Evolutionary conservation across 1,284 basidiomycete species (phyloP).

Genomic region (Mycosarcoma maydis): DNA sequence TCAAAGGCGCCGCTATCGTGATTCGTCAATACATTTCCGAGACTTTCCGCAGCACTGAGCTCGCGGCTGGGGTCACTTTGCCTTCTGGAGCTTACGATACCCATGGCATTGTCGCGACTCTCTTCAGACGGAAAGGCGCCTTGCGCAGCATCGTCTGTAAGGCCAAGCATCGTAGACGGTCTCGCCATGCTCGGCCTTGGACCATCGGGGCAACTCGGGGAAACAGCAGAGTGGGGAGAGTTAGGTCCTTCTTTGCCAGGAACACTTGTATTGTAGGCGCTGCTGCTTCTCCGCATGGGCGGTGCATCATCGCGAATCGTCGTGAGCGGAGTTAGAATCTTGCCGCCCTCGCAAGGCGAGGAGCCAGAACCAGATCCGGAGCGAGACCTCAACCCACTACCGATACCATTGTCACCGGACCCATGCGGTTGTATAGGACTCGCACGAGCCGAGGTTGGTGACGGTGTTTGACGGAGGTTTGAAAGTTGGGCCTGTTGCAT

Average conservation of each 20-base stretch:
- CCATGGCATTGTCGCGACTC: constrained; percentile 39
- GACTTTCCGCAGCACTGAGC: constrained; percentile 35
- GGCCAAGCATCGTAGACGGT: constrained; percentile 20
- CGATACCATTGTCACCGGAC: not conserved
- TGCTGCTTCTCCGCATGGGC: constrained; percentile 31
- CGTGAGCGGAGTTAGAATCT: constrained; percentile 17
- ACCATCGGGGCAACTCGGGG: constrained; percentile 1
- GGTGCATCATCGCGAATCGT: constrained; percentile 9
- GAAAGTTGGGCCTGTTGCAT: constrained; percentile 13
- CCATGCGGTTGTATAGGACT: not conserved
- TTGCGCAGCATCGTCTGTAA: constrained; percentile 16
- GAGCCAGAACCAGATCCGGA: constrained; percentile 21
- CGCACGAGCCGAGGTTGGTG: not conserved
- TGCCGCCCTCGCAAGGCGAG: constrained; percentile 6
- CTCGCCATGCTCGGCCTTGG: constrained; percentile 24
- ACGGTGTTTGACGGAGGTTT: constrained; percentile 1
- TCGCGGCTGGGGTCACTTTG: constrained; percentile 33
- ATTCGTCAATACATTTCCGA: constrained; percentile 28
- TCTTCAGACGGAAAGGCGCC: constrained; percentile 30
- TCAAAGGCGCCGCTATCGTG: constrained; percentile 21
- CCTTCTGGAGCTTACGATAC: constrained; percentile 25
- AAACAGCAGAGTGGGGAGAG: constrained; percentile 13
- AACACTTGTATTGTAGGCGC: constrained; percentile 19
- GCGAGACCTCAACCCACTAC: constrained; percentile 14
- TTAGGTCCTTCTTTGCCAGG: constrained; percentile 12